Base-by-base conservation (phyloP, 1,284 basidiomycete species). In the Chalciporus sp. region DNA sequence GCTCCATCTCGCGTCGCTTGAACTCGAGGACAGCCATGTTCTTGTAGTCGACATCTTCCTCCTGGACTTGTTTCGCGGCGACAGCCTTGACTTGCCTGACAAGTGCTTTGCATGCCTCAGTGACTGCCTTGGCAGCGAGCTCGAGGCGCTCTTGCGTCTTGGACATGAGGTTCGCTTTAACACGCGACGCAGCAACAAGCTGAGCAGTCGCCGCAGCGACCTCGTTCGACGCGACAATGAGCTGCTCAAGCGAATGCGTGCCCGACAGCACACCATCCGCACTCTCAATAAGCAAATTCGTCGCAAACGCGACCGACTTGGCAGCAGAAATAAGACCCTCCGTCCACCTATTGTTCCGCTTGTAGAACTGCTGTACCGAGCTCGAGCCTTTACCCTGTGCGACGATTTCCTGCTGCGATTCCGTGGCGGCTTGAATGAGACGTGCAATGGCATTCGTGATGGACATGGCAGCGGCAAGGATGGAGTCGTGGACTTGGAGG, bases 331-430 rank as follows among this genome's bases (percentile, higher is more conserved):
- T 96, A 60, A 99, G 87, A 61, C 97, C 97, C 73, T 99, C 97
- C 17, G 97, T 99, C 97, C 97, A 99, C 58, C 97, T 86, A 75
- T 99, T 98, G 85, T 99, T 98, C 59, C 92, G 88, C 80, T 99
- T 99, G 85, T 98, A 99, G 83, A 99, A 99, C 68, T 98, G 96
- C 73, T 97, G 94, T 19, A 80, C 85, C 23, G 94, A 86, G 70
- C 87, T 94, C 11, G 93, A 90, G 6, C 96, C 96, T 72, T 87
- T 92, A 58, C 97, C 97, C 74, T 96, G 89, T 4, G 90, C 88
- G 45, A 99, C 97, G 58, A 99, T 99, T 76, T 99, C 97, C 71
- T 98, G 87, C 74, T 99, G 97, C 44, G 92, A 95, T 47, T 96
- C 96, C 1, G 96, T 98, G 5, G 97, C 95, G 6, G 96, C 95